Evolutionary conservation across 2,329 filamentous ascomycete genomes (phyloP), one percentile per base, ranked within the genome.

Genomic region (Diplodia sapinea): DNA sequence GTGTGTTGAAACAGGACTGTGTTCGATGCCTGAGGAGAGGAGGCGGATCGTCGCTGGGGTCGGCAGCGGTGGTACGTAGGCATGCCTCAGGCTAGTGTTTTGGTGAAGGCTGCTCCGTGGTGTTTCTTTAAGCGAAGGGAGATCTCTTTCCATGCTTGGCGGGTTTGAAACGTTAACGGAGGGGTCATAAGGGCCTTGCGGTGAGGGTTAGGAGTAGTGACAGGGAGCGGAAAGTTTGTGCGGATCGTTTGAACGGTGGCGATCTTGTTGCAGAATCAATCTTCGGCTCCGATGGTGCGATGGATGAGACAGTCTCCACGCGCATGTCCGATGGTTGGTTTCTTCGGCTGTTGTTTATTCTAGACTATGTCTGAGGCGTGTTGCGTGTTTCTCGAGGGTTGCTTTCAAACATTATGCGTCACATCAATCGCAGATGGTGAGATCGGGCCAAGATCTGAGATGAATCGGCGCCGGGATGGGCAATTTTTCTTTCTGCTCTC

Each of bases 161-260:
- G 7, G 40, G 5, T 17, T 47, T 63, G 59, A 63, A 63, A 51
- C 59, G 13, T 51, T 63, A 63, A 63, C 11, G 47, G 23, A 26
- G 20, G 43, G 23, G 29, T 26, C 8, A 8, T 62, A 57, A 17
- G n/a, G n/a, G 36, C 23, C 15, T 43, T 15, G 36, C 55, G 55
- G 12, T 26, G 38, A n/a, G 40, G 40, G 7, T 47, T n/a, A 17
- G 20, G 56, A 29, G 26, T 26, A 3, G 29, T 17, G 12, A 29
- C 13, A 31, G 12, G 9, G 26, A 20, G 57, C 5, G 5, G 43
- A 23, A 17, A 23, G 11, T 11, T 47, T 20, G 17, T 11, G 33
- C n/a, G 9, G 40, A 49, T 15, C 3, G 13, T 61, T 61, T 61
- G n/a, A 13, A 33, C 55, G 11, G 26, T 26, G 55, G 17, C 6